Conservation (phyloP, 116 monocot genomes). For the Papilionanthe hybrid region DNA sequence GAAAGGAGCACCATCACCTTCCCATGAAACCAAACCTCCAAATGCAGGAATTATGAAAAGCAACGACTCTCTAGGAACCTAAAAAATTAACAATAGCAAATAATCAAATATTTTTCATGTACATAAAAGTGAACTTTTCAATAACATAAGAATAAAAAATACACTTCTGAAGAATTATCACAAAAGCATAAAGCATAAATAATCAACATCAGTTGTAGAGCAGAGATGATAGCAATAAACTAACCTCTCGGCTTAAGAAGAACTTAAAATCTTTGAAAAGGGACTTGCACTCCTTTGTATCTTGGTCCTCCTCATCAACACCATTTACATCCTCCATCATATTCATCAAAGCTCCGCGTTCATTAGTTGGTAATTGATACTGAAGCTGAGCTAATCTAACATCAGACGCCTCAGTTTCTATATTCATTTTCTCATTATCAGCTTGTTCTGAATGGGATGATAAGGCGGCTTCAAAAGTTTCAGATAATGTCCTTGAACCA, state of each 20-base stretch:
- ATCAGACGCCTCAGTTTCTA: constrained; percentile 36
- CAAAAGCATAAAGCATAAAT: background rate
- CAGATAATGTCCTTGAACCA: constrained; percentile 31
- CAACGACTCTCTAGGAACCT: constrained; percentile 90
- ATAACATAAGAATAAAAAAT: background rate
- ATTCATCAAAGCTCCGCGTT: constrained; percentile 90
- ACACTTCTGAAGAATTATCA: background rate
- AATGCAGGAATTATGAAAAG: constrained; percentile 90
- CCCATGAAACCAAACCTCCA: constrained; percentile 97
- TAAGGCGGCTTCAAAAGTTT: constrained; percentile 13
- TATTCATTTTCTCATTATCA: constrained; percentile 17
- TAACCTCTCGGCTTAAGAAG: constrained; percentile 90
- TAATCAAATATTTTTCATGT: background rate
- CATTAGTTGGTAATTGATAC: constrained; percentile 66
- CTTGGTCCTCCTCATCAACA: constrained; percentile 63
- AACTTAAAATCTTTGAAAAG: constrained; percentile 82
- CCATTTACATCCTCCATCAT: constrained; percentile 60
- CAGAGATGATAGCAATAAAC: background rate
- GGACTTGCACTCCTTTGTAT: constrained; percentile 75
- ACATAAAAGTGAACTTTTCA: background rate
- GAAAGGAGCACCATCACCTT: constrained; percentile 79
- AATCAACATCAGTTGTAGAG: background rate
- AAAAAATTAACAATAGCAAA: constrained; percentile 4
- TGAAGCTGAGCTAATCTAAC: constrained; percentile 78
- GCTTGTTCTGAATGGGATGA: constrained; percentile 24